Percentiles rank a stretch among this genome's conserved stretches.
These are phyloP conservation scores for Coniochaeta hoffmannii DNA, from an alignment of 2,329 filamentous ascomycete genomes.

Conservation along the genomic window DNA sequence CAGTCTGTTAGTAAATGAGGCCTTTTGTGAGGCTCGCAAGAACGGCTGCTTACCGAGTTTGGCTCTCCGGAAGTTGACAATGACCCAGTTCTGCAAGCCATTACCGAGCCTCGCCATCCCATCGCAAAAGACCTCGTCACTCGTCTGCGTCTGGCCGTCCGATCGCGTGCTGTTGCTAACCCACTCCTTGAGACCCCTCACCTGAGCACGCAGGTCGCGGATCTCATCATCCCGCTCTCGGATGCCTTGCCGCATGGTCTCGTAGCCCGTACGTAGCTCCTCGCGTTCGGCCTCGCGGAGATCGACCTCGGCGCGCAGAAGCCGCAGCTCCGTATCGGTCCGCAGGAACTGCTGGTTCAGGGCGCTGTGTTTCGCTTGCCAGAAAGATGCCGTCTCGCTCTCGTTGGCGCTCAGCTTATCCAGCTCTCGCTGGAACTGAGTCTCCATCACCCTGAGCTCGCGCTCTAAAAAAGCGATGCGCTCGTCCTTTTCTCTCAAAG, in stretches of 20 bases:
- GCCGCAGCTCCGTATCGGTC: conserved; percentile 44
- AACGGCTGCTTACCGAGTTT: conserved; percentile 39
- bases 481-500: conserved; percentile 39
- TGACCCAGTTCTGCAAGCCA: conserved; percentile 67
- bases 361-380: conserved; percentile 47
- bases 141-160: conserved; percentile 53
- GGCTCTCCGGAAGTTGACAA: conserved; percentile 58
- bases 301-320: conserved; percentile 42
- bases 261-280: conserved; percentile 43
- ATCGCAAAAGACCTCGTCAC: conserved; percentile 60
- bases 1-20: neutral
- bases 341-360: conserved; percentile 45
- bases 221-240: conserved; percentile 49
- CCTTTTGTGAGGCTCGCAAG: neutral
- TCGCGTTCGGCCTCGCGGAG: conserved; percentile 37
- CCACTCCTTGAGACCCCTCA: conserved; percentile 63
- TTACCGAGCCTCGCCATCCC: conserved; percentile 56
- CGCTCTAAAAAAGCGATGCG: conserved; percentile 44
- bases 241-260: conserved; percentile 36
- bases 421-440: conserved; percentile 45
- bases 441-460: conserved; percentile 44
- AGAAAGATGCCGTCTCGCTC: conserved; percentile 47
- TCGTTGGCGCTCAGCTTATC: conserved; percentile 46
- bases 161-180: conserved; percentile 59
- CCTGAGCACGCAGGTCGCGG: conserved; percentile 46